These are phyloP conservation scores for Phyllosticta citribraziliensis DNA, from an alignment of 2,329 filamentous ascomycete genomes.

Conservation along the genomic window DNA sequence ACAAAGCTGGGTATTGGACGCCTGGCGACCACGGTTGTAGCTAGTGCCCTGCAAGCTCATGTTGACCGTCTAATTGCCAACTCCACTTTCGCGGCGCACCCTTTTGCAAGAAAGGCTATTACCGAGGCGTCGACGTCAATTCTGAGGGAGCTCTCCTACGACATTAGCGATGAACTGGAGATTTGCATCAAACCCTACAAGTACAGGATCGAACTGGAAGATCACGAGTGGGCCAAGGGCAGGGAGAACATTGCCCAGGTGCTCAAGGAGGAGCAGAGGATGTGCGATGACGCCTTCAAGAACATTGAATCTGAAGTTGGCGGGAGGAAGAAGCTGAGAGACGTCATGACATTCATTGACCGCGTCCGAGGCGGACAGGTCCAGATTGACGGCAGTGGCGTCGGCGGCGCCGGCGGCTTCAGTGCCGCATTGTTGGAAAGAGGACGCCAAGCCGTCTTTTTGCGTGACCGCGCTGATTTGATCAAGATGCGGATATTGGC, in stretches of 20 bases:
- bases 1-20: constrained; percentile 92
- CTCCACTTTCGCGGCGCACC: constrained; percentile 82
- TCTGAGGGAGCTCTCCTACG: constrained; percentile 88
- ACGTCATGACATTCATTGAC: constrained; percentile 87
- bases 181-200: constrained; percentile 99
- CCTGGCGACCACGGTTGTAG: constrained; percentile 83
- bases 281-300: constrained; percentile 71
- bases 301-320: constrained; percentile 68
- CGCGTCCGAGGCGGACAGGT: constrained; percentile 80
- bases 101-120: constrained; percentile 88
- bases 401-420: constrained; percentile 85
- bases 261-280: constrained; percentile 77
- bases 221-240: constrained; percentile 76
- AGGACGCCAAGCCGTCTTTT: constrained; percentile 87
- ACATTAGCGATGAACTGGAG: constrained; percentile 94
- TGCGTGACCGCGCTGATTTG: constrained; percentile 81
- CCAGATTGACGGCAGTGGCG: constrained; percentile 69
- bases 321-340: constrained; percentile 72
- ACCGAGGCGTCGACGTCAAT: constrained; percentile 83
- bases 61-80: constrained; percentile 68
- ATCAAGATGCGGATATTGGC: constrained; percentile 84
- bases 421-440: constrained; percentile 74
- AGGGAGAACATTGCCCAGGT: constrained; percentile 72
- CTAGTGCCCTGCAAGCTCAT: constrained; percentile 74
- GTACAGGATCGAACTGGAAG: constrained; percentile 91